Evolutionary conservation across 2,329 filamentous ascomycete genomes (phyloP), one percentile per base, ranked within the genome.

Genomic region (Clarireedia sp.): DNA sequence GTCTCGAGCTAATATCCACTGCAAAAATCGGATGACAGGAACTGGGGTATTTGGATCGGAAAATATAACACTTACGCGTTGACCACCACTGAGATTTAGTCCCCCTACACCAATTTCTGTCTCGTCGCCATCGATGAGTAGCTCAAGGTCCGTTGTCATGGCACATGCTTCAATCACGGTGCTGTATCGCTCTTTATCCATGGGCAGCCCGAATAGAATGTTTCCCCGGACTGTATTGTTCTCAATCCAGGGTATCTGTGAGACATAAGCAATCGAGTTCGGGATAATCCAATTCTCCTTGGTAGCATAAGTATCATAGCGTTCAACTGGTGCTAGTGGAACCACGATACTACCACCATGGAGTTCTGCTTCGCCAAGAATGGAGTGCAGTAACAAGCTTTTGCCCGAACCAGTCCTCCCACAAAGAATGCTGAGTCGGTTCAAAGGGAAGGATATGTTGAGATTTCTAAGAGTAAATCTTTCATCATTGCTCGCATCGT

Each of bases 71-170:
- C 29, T 33, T 10, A 33, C 29, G 12, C 29, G 85, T 70, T 94
- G 89, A 0, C 89, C 89, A 59, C 89, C 89, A 59, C 85, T 89
- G 2, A 94, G 75, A 63, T 90, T 90, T 62, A 91, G 87, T 3
- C 89, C 89, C 59, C 91, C 90, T 3, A 87, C 85, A 10, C 89
- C 89, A 51, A 92, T 86, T 64, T 90, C 86, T 0, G 89, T 94
- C 54, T 79, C 70, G 61, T 92, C 87, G 6, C 88, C 88, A 64
- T 91, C 85, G 0, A 80, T 73, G 14, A 94, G 75, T 72, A 89
- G 87, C 14, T 83, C 78, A 36, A 94, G 73, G 62, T 95, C 89
- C 65, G 88, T 87, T 52, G 78, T 78, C 29, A 94, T 67, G 0
- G 87, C 86, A 59, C 87, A 91, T 2, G 84, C 85, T 24, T 81